Evolutionary conservation across 2,329 filamentous ascomycete genomes (phyloP).

Genomic region (Helicocarpus griseus): DNA sequence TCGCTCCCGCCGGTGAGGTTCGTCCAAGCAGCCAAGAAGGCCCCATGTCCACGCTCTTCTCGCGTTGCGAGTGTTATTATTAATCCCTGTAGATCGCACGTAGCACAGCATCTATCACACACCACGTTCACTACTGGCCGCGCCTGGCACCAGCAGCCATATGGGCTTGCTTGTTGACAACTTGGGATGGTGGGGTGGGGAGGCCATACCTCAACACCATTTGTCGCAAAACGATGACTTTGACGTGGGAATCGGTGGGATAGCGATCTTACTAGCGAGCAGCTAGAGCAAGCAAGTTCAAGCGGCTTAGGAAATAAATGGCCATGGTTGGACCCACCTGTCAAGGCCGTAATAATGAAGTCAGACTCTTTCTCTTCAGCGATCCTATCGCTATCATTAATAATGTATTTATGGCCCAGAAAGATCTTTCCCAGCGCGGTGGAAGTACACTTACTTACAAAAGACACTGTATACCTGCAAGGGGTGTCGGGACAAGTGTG

Average conservation of each 20-base stretch:
- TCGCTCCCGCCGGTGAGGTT: background rate
- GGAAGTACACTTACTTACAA: background rate
- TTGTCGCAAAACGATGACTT: background rate
- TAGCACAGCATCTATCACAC: background rate
- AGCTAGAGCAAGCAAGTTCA: background rate
- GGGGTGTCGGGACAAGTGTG: background rate
- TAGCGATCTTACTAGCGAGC: background rate
- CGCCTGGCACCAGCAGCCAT: too few species aligned
- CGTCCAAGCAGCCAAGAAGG: background rate
- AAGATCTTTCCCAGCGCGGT: background rate
- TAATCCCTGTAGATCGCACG: background rate
- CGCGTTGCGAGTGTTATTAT: background rate
- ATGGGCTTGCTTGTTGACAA: too few species aligned
- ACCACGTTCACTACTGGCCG: background rate
- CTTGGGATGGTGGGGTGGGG: background rate
- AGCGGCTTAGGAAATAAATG: background rate
- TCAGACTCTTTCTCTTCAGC: too few species aligned
- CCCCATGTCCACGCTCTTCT: background rate
- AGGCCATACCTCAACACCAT: background rate
- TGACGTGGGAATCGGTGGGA: too few species aligned
- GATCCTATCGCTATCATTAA: background rate
- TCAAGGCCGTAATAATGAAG: background rate
- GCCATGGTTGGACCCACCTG: background rate
- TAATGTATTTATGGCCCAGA: background rate
- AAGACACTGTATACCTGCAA: background rate